Conservation (phyloP, 345 rosid species). For the Populus pruinosa region DNA sequence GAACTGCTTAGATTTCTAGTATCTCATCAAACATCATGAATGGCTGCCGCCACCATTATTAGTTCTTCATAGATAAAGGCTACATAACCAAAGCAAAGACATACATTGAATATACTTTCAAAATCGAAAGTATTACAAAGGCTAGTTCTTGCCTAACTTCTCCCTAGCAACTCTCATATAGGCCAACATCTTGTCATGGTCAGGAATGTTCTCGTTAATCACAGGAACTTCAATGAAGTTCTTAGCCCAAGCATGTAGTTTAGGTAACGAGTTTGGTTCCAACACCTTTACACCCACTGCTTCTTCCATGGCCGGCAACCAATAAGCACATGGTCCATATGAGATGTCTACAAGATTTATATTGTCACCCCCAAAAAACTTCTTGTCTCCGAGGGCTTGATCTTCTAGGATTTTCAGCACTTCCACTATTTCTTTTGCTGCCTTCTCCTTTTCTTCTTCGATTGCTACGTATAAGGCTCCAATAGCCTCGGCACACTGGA, state of each 20-base stretch:
- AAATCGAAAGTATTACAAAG: neutral
- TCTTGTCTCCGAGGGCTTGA: slow-evolving; percentile 4
- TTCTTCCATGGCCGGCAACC: slow-evolving; percentile 3
- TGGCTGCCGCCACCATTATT: too few species aligned
- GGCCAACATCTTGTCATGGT: neutral
- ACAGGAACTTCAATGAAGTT: slow-evolving; percentile 8
- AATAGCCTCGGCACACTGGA: neutral
- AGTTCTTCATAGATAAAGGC: too few species aligned
- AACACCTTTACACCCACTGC: neutral
- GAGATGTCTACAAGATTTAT: slow-evolving; percentile 4
- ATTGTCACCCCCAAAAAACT: slow-evolving; percentile 8
- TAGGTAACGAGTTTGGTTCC: slow-evolving; percentile 8
- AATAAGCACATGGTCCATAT: neutral
- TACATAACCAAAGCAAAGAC: too few species aligned
- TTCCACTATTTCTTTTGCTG: neutral
- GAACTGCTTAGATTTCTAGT: too few species aligned
- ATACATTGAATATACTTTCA: too few species aligned
- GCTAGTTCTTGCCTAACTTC: neutral
- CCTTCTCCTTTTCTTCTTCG: slow-evolving; percentile 6
- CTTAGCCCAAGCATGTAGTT: slow-evolving; percentile 3
- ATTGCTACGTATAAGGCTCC: neutral
- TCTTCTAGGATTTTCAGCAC: slow-evolving; percentile 8
- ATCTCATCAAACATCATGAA: too few species aligned
- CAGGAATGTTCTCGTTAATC: slow-evolving; percentile 10
- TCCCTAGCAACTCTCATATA: neutral